Evolutionary conservation across 2,329 filamentous ascomycete species (phyloP), one percentile per base, ranked within the genome.

Genomic region (Penicillium palitans): DNA sequence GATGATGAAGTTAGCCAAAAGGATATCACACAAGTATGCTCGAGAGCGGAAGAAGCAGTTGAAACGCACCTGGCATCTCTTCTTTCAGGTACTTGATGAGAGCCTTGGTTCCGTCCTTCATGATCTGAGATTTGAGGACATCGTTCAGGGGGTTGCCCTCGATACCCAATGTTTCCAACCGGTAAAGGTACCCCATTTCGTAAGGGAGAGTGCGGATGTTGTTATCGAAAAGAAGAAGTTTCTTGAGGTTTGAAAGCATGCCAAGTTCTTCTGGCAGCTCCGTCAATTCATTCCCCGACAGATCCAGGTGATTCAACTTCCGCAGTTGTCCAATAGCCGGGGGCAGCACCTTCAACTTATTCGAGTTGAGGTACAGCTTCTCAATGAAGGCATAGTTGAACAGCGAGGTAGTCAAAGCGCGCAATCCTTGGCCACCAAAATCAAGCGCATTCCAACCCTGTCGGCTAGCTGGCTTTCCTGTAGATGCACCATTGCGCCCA

Each of bases 391-490:
- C 84, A 76, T 98, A 99, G 65, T 84, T 83, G 79, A 98, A 98
- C 33, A 99, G 81, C 45, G 89, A 85, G 9, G 85, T 79, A 1
- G 92, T 87, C 33, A 99, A 81, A 59, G 91, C 90, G 66, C 92
- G 89, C 49, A 99, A 81, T 21, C 93, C 93, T 78, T 98, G 95
- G n/a, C 95, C 95, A 67, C 93, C 95, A 73, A 98, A 88, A 76
- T 99, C 95, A 67, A 99, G 82, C 64, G 93, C 92, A 74, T 91
- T 86, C 95, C 95, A 98, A 69, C 93, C 89, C 74, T 96, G 90
- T 63, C 88, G 81, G 72, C 78, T 67, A 27, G 69, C 72, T 42
- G 74, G 66, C 68, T 87, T 86, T 62, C 84, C 81, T 59, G 84
- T 81, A 69, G 84, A 84, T 60, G 90, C 85, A 55, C 90, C 81